phyloP scores from a whole-genome alignment of 78 protist genomes.

The Isochrysis galbana region DNA sequence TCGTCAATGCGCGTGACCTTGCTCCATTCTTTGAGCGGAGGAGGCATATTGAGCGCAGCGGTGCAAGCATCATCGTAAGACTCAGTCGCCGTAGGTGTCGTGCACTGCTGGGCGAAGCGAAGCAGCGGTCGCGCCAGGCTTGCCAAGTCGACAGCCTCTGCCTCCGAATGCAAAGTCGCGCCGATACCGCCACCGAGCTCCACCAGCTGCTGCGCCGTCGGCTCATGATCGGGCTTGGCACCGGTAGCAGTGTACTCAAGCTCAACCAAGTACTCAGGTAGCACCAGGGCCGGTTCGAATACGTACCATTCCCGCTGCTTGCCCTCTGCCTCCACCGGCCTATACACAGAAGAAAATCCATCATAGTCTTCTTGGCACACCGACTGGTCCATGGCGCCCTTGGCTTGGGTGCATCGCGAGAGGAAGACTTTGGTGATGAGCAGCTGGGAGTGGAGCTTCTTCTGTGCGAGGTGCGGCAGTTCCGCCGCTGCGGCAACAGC shows the following conservation, averaged over 20 bases:
- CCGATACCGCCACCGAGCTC: background rate
- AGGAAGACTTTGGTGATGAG: constrained; percentile 37
- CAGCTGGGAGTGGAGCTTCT: background rate
- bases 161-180: background rate
- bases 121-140: background rate
- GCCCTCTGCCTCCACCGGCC: background rate
- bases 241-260: constrained; percentile 43
- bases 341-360: constrained; percentile 33
- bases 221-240: background rate
- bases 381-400: background rate
- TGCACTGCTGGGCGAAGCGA: background rate
- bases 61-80: background rate
- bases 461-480: background rate
- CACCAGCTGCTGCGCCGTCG: background rate
- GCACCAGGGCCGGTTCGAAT: constrained; percentile 49
- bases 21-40: background rate
- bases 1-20: background rate
- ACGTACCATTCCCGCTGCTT: constrained; percentile 70
- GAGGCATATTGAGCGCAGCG: constrained; percentile 10
- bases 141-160: background rate
- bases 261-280: constrained; percentile 71
- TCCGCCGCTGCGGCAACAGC: background rate
- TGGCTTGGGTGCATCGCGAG: constrained; percentile 18
- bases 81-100: background rate
- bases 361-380: background rate